These are phyloP conservation scores for Fusarium anguioides DNA, from an alignment of 2,329 filamentous ascomycete genomes.

Conservation along the genomic window DNA sequence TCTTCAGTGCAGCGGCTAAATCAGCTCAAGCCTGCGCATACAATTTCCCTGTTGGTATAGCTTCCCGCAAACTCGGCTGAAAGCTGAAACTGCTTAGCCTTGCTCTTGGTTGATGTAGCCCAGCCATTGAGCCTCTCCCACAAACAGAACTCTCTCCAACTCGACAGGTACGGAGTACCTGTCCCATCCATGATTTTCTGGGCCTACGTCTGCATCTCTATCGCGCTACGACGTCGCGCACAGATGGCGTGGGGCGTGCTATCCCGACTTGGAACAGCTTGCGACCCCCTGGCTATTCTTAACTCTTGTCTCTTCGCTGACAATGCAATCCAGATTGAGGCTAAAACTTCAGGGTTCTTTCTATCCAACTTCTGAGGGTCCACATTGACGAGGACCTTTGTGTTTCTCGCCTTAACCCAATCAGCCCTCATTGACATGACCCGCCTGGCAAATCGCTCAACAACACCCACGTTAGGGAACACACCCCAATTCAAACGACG, in stretches of 20 bases:
- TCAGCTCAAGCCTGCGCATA: constrained; percentile 40
- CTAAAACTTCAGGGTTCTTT: constrained; percentile 24
- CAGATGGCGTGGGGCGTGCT: constrained; percentile 40
- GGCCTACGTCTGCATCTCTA: constrained; percentile 21
- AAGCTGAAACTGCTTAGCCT: constrained; percentile 41
- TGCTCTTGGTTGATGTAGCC: constrained; percentile 20
- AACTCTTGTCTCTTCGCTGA: constrained; percentile 31
- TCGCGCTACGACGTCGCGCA: constrained; percentile 31
- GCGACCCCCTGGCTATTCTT: constrained; percentile 30
- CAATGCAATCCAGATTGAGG: constrained; percentile 30
- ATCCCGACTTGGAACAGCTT: constrained; percentile 40
- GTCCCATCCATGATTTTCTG: constrained; percentile 6
- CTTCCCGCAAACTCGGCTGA: constrained; percentile 32
- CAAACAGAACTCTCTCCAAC: constrained; percentile 13
- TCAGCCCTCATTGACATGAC: neutral
- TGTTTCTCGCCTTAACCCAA: constrained; percentile 17
- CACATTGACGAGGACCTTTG: constrained; percentile 21
- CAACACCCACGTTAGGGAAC: neutral
- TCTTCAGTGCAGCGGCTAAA: constrained; percentile 29
- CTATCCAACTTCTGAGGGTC: constrained; percentile 3
- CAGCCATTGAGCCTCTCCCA: constrained; percentile 25
- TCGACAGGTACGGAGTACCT: neutral
- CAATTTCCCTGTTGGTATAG: constrained; percentile 32
- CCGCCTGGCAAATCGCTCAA: constrained; percentile 15
- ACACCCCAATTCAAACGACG: constrained; percentile 12